Evolutionary conservation across 305 asterid genomes (phyloP).

Genomic region (Solanum hybrid): DNA sequence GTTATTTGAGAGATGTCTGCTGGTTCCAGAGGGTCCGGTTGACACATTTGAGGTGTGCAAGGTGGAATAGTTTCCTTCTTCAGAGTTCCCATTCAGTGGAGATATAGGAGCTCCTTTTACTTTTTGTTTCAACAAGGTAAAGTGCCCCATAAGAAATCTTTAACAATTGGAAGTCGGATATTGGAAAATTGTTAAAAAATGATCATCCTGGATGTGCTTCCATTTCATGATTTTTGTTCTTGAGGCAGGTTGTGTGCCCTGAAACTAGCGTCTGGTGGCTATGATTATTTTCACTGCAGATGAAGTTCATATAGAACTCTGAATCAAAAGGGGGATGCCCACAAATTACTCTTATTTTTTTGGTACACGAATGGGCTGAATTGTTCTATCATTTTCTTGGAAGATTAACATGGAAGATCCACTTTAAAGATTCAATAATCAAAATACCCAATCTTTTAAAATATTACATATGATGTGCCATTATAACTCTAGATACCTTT

Average conservation of each 20-base stretch:
- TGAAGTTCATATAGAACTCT: neutral
- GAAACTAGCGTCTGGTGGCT: neutral
- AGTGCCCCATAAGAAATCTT: neutral
- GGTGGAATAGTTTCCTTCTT: neutral
- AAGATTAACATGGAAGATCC: neutral
- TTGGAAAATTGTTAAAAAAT: conserved; percentile 1
- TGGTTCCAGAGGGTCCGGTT: neutral
- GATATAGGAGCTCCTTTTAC: neutral
- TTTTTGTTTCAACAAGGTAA: neutral
- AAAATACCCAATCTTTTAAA: neutral
- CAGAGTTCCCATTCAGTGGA: neutral
- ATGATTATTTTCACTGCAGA: neutral
- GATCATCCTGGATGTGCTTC: neutral
- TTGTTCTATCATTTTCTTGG: neutral
- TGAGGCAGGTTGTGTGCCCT: neutral
- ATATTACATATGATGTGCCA: neutral
- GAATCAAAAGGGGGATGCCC: neutral
- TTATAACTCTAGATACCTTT: neutral
- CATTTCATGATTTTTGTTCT: neutral
- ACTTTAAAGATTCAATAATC: neutral
- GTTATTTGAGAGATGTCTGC: neutral
- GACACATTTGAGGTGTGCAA: neutral
- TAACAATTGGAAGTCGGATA: neutral
- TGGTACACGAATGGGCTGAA: conserved; percentile 1
- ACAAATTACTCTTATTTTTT: neutral